These are phyloP conservation scores for Acanthamoeba culbertsoni DNA, from an alignment of 208 protist genomes.

Conservation along the genomic window DNA sequence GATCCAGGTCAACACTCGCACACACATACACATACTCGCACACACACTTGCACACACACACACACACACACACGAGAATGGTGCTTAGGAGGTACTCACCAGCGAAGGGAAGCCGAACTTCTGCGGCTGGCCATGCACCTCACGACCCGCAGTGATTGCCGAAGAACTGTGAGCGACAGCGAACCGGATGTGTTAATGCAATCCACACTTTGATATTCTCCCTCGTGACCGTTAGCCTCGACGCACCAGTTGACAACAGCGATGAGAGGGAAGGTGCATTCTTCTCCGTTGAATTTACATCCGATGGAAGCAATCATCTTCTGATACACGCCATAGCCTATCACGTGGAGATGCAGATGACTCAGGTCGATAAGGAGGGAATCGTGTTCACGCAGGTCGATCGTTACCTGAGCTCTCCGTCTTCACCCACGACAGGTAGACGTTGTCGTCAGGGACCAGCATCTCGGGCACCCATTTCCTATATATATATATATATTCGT, in stretches of 20 bases:
- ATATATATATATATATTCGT: neutral
- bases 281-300: neutral
- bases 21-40: neutral
- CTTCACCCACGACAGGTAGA: slow-evolving; percentile 18
- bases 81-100: neutral
- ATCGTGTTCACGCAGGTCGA: no score
- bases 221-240: neutral
- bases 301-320: neutral
- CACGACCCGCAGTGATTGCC: neutral
- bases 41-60: neutral
- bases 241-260: neutral
- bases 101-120: slow-evolving; percentile 54
- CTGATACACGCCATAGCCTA: slow-evolving; percentile 2
- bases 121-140: slow-evolving; percentile 36
- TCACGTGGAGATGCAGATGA: neutral
- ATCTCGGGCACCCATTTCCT: neutral
- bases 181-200: neutral
- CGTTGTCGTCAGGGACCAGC: neutral
- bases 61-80: neutral
- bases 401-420: slow-evolving; percentile 17
- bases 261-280: neutral
- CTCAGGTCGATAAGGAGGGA: neutral
- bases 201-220: neutral
- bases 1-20: no score
- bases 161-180: neutral